Percentiles rank a stretch among this genome's conserved stretches.
Conservation (phyloP, 2,329 filamentous ascomycete genomes). For the Talaromyces sp. region DNA sequence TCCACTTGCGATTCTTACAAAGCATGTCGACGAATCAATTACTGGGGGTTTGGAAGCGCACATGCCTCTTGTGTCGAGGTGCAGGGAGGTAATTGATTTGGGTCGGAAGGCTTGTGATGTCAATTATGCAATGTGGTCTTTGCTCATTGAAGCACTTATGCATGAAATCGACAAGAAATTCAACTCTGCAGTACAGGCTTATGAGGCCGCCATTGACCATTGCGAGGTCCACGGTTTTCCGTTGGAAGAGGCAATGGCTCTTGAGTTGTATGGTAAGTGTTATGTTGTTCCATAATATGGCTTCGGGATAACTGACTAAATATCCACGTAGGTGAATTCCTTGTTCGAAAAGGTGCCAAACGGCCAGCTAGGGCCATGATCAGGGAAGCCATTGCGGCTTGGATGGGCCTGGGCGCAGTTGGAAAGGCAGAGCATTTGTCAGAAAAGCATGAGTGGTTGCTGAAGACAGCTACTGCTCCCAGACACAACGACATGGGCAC, state of each 20-base stretch:
- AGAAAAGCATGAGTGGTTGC: constrained; percentile 57
- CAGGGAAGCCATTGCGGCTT: constrained; percentile 55
- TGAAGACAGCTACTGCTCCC: constrained; percentile 50
- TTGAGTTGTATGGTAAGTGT: constrained; percentile 53
- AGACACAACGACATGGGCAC: constrained; percentile 51
- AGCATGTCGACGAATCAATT: constrained; percentile 40
- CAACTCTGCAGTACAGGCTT: constrained; percentile 40
- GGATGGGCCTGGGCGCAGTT: constrained; percentile 53
- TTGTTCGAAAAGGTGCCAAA: constrained; percentile 53
- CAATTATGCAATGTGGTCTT: constrained; percentile 57
- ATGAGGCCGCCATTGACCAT: constrained; percentile 53
- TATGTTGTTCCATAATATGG: neutral
- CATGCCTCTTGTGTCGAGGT: constrained; percentile 45
- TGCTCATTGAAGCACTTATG: constrained; percentile 53
- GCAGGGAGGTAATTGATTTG: constrained; percentile 50
- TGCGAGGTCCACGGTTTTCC: constrained; percentile 54
- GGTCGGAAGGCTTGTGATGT: constrained; percentile 51
- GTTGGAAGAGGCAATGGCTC: constrained; percentile 55
- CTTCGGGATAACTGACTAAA: constrained; percentile 1
- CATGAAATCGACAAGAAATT: constrained; percentile 46
- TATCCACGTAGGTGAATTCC: constrained; percentile 42
- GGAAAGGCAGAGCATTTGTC: constrained; percentile 56
- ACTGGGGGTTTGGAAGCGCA: constrained; percentile 43
- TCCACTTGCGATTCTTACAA: constrained; percentile 39
- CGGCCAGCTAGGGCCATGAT: constrained; percentile 55